A percentile compares a stretch with the other conserved stretches of the same genome.
Evolutionary conservation across 169 alveolate species (phyloP).

Genomic region (Eimeria praecox): DNA sequence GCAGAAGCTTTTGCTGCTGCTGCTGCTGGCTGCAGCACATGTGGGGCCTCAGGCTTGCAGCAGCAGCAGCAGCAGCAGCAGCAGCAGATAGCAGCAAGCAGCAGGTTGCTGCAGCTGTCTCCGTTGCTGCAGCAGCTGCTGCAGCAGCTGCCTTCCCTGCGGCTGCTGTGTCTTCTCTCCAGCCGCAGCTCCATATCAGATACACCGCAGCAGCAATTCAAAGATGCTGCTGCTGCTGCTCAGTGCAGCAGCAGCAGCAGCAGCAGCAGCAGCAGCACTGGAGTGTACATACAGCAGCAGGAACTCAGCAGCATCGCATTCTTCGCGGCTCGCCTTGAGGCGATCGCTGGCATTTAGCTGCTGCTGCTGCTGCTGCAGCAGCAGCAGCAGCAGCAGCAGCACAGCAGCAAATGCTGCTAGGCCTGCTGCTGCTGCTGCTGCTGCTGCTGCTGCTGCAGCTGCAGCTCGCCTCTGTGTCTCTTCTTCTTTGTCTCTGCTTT

Average conservation of each 20-base stretch:
- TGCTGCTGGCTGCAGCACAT: constrained; percentile 27
- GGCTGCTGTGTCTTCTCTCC: constrained; percentile 30
- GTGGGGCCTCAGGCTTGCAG: not conserved
- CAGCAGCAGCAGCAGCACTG: constrained; percentile 23
- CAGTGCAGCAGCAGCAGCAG: constrained; percentile 14
- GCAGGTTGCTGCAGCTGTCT: not conserved
- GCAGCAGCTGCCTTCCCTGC: constrained; percentile 16
- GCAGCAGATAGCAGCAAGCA: constrained; percentile 64
- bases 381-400: constrained; percentile 7
- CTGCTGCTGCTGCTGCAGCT: not conserved
- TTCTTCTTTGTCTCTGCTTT: too few relatives aligned
- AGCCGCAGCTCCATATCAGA: constrained; percentile 50
- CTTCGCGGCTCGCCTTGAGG: constrained; percentile 10
- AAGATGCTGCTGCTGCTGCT: constrained; percentile 15
- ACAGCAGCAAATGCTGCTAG: not conserved
- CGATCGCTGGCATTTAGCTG: not conserved
- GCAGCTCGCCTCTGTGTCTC: too few relatives aligned
- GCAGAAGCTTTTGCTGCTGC: constrained; percentile 57
- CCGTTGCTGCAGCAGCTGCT: constrained; percentile 19
- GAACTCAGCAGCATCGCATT: constrained; percentile 43
- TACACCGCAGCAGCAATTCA: not conserved
- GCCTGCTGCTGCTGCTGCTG: constrained; percentile 1
- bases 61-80: constrained; percentile 49
- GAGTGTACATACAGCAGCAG: constrained; percentile 28
- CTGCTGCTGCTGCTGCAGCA: constrained; percentile 18